These are phyloP conservation scores for Microstroma glucosiphilum DNA, from an alignment of 1,284 basidiomycete genomes.

Conservation along the genomic window DNA sequence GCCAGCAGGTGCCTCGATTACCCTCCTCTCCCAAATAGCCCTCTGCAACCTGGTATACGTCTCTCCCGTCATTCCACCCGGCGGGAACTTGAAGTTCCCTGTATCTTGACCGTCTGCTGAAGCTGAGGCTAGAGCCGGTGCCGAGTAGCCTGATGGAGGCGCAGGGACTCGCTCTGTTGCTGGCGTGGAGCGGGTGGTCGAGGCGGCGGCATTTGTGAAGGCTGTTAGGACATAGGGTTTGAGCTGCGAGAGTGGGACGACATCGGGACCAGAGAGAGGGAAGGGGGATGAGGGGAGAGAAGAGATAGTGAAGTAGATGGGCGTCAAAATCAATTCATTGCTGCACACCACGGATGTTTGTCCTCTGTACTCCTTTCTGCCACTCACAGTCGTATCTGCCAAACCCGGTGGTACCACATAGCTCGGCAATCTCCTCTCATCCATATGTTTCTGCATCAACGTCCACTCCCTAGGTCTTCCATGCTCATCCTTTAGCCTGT, in stretches of 20 bases:
- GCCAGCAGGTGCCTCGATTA: not conserved
- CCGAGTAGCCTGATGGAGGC: not conserved
- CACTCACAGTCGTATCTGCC: constrained; percentile 35
- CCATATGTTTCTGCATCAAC: constrained; percentile 33
- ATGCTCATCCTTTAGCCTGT: constrained; percentile 20
- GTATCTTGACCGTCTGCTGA: not conserved
- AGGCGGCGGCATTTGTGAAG: not conserved
- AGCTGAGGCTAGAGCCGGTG: not conserved
- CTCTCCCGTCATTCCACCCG: not conserved
- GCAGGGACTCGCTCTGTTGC: not conserved
- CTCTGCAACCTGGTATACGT: not conserved
- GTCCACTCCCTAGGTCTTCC: constrained; percentile 37
- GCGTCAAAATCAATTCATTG: not conserved
- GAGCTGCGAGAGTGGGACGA: not conserved
- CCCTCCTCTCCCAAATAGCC: not conserved
- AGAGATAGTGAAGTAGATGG: not conserved
- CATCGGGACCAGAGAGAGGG: no score
- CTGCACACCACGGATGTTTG: not conserved
- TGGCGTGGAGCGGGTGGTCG: not conserved
- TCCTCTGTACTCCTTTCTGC: not conserved
- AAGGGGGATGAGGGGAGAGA: not conserved
- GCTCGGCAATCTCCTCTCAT: constrained; percentile 37
- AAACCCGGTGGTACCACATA: constrained; percentile 48
- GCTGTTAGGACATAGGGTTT: constrained; percentile 3
- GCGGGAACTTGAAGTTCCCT: not conserved